Conservation (phyloP, 192 early-diverging fungal genomes). For the Podila verticillata region DNA sequence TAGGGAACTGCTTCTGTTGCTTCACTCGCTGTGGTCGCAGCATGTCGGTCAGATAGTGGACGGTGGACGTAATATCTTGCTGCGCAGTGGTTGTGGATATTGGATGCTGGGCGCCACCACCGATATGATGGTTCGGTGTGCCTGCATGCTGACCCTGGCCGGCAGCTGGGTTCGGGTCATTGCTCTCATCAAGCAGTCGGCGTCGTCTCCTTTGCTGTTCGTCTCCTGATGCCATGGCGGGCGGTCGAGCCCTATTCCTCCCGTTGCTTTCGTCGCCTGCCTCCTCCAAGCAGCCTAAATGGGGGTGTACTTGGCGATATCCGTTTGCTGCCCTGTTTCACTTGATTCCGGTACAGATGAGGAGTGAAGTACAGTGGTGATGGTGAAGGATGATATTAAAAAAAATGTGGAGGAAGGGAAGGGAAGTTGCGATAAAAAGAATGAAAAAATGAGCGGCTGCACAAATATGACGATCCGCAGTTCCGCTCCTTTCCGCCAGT, state of each 20-base stretch:
- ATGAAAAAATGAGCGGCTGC: not conserved
- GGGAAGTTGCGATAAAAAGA: not conserved
- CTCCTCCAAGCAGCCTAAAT: too few relatives aligned
- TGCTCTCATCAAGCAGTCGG: too few relatives aligned
- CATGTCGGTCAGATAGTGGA: slow-evolving; percentile 21
- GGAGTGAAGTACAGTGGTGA: not conserved
- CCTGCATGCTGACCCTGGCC: too few relatives aligned
- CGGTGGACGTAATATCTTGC: slow-evolving; percentile 17
- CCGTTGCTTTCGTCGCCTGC: too few relatives aligned
- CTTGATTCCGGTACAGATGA: not conserved
- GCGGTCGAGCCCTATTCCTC: too few relatives aligned
- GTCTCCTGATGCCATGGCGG: too few relatives aligned
- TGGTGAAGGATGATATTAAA: not conserved
- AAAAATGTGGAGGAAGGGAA: not conserved
- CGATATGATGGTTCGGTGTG: not conserved
- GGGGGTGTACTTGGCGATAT: too few relatives aligned
- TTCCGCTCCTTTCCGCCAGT: not conserved
- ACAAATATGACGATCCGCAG: not conserved
- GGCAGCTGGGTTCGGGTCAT: too few relatives aligned
- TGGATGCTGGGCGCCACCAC: not conserved
- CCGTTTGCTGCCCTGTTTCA: too few relatives aligned
- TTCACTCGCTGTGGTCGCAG: slow-evolving; percentile 11
- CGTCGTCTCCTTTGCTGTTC: too few relatives aligned
- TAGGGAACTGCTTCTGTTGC: slow-evolving; percentile 38
- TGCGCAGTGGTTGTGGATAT: not conserved